Evolutionary conservation across 2,329 filamentous ascomycete species (phyloP).

Genomic region (Aspergillus ochraceus): DNA sequence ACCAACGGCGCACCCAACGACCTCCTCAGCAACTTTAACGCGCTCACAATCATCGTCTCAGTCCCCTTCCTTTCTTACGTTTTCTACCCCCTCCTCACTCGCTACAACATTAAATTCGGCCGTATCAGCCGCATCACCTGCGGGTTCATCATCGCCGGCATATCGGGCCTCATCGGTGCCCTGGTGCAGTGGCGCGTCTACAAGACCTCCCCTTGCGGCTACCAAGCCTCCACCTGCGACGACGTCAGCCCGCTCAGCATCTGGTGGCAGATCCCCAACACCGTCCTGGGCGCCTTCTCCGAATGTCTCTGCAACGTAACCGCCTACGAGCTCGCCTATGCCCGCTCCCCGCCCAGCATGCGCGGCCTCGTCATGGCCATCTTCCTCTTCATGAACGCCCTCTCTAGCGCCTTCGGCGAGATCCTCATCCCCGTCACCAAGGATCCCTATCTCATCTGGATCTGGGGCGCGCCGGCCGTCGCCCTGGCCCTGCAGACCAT

Average conservation of each 20-base stretch:
- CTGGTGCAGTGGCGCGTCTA: constrained; percentile 51
- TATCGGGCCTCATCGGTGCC: constrained; percentile 42
- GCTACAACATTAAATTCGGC: constrained; percentile 46
- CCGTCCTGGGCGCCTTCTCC: constrained; percentile 38
- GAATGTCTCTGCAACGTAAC: constrained; percentile 47
- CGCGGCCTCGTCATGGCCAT: constrained; percentile 44
- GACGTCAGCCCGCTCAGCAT: constrained; percentile 42
- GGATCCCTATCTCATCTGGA: constrained; percentile 52
- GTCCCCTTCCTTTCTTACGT: constrained; percentile 51
- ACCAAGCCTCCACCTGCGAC: constrained; percentile 40
- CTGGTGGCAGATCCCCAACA: constrained; percentile 45
- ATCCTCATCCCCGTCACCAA: constrained; percentile 45
- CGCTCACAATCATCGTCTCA: constrained; percentile 49
- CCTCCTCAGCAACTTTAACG: constrained; percentile 52
- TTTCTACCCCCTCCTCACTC: constrained; percentile 49
- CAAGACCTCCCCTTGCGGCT: constrained; percentile 46
- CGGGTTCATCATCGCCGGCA: constrained; percentile 51
- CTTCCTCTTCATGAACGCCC: constrained; percentile 42
- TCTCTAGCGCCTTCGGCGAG: constrained; percentile 43
- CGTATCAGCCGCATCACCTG: constrained; percentile 53
- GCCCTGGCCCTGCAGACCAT: constrained; percentile 49
- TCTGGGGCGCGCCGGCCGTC: constrained; percentile 52
- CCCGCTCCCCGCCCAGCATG: constrained; percentile 45
- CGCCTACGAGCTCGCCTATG: constrained; percentile 48
- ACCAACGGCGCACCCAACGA: constrained; percentile 55